Conservation (phyloP, 2,329 filamentous ascomycete genomes). For the Colletotrichum sp. region DNA sequence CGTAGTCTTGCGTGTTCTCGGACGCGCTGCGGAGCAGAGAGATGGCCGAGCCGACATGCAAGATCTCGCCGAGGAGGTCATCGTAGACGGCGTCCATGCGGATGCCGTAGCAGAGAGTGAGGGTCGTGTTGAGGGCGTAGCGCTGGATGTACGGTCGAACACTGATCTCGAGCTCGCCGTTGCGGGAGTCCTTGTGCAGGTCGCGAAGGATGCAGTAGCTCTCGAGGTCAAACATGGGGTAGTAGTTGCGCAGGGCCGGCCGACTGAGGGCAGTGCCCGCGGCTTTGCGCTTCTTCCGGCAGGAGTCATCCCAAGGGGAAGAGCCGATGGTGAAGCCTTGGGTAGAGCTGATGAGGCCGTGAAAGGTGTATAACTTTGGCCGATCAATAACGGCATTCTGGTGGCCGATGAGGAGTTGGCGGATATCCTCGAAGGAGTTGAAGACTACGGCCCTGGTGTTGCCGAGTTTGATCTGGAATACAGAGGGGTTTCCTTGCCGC, state of each 20-base stretch:
- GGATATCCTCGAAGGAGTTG: not conserved
- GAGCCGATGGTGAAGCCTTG: not conserved
- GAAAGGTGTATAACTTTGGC: not conserved
- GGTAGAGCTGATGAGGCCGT: not conserved
- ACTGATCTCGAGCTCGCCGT: not conserved
- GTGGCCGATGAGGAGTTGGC: not conserved
- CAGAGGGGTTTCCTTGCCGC: not conserved
- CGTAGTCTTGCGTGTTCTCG: conserved; percentile 86
- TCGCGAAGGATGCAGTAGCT: not conserved
- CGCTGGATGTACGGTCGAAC: not conserved
- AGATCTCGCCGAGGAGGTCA: conserved; percentile 73
- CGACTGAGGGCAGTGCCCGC: not conserved
- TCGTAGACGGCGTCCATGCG: conserved; percentile 75
- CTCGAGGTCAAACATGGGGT: not conserved
- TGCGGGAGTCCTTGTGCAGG: not conserved
- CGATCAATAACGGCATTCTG: not conserved
- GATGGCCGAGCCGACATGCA: conserved; percentile 75
- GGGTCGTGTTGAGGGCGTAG: conserved; percentile 76
- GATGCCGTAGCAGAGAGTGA: conserved; percentile 81
- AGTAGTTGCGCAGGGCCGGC: not conserved
- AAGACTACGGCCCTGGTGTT: not conserved
- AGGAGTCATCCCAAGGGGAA: not conserved
- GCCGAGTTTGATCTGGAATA: not conserved
- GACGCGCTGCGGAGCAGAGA: conserved; percentile 79
- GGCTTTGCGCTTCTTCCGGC: not conserved